Percentiles rank a stretch among this genome's conserved stretches.
phyloP scores from a whole-genome alignment of 1,139 yeast species.

The Zygoascus meyerae region DNA sequence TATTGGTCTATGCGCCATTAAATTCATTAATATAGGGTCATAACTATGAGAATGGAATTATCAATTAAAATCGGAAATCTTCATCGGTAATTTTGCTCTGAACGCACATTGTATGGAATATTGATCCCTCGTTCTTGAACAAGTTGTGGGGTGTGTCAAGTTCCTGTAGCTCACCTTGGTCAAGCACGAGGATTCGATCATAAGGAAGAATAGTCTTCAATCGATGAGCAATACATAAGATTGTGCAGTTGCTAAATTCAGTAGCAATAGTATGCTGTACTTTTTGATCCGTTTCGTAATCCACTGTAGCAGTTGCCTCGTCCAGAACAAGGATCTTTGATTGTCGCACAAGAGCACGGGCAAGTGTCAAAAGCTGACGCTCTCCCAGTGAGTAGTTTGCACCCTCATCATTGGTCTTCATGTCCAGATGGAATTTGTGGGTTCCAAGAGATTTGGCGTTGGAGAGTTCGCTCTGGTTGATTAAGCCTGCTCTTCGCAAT shows the following conservation, averaged over 20 bases:
- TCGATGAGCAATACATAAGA: constrained; percentile 75
- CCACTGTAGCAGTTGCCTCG: constrained; percentile 82
- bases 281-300: constrained; percentile 66
- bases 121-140: constrained; percentile 39
- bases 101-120: constrained; percentile 55
- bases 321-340: constrained; percentile 64
- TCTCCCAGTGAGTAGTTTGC: constrained; percentile 72
- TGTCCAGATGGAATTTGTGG: constrained; percentile 63
- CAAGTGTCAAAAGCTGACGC: constrained; percentile 66
- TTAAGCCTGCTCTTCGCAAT: constrained; percentile 42
- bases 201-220: constrained; percentile 60
- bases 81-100: constrained; percentile 42
- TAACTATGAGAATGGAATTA: background rate
- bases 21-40: background rate
- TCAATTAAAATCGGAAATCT: constrained; percentile 2
- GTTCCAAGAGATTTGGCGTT: constrained; percentile 23
- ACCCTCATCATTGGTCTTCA: constrained; percentile 66
- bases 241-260: constrained; percentile 62
- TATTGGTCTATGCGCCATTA: background rate
- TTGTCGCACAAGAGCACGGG: constrained; percentile 69
- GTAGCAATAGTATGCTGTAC: constrained; percentile 58
- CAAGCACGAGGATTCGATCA: constrained; percentile 61
- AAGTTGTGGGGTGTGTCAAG: constrained; percentile 43
- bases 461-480: constrained; percentile 39
- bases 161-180: constrained; percentile 54